These are phyloP conservation scores for Sporothrix euskadiensis DNA, from an alignment of 2,329 filamentous ascomycete genomes.

Conservation along the genomic window DNA sequence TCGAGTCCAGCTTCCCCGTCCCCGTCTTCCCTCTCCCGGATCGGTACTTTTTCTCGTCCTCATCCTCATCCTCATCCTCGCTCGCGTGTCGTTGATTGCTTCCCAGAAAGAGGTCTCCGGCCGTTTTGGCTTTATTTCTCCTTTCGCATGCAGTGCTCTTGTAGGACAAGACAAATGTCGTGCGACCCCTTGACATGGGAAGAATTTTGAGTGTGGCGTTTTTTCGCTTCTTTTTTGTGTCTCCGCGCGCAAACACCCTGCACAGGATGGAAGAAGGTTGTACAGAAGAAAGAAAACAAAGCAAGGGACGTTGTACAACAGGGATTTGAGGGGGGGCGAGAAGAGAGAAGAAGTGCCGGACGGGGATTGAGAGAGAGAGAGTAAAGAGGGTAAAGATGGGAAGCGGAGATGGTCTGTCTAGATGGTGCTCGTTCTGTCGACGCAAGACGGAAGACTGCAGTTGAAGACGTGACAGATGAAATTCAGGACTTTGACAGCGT, in stretches of 20 bases:
- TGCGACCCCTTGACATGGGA: neutral
- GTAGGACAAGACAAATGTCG: neutral
- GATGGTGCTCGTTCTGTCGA: neutral
- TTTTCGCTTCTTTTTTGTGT: slow-evolving; percentile 11
- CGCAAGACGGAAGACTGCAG: neutral
- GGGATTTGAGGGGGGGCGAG: neutral
- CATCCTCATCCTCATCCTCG: neutral
- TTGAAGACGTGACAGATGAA: neutral
- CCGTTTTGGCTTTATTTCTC: neutral
- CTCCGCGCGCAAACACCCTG: neutral
- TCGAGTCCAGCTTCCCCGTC: slow-evolving; percentile 1
- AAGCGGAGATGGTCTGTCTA: neutral
- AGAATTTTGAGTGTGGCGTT: slow-evolving; percentile 20
- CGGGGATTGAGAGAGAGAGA: neutral
- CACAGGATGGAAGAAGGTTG: neutral
- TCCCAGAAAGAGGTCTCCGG: neutral
- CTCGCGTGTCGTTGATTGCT: slow-evolving; percentile 14
- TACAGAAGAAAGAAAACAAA: neutral
- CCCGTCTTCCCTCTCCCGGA: neutral
- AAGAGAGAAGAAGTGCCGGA: neutral
- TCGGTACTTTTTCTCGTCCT: neutral
- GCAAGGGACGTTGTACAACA: neutral
- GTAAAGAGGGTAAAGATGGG: neutral
- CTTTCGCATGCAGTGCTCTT: neutral
- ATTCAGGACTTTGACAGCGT: neutral